Percentiles rank a stretch among this genome's conserved stretches.
Conservation (phyloP, 805 yeast genomes). For the Zygosaccharomyces siamensis region DNA sequence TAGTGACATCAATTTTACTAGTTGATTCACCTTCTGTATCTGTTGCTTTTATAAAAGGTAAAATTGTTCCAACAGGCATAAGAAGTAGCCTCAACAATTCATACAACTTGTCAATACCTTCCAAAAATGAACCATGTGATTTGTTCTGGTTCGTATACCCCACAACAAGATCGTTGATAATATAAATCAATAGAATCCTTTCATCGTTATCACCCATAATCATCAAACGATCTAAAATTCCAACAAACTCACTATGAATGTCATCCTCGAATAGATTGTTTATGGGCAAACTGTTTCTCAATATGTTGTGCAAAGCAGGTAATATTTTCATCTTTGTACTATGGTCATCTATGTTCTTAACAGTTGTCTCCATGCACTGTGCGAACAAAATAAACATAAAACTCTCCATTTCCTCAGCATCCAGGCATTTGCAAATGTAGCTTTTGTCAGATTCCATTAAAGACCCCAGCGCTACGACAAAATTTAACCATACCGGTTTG, state of each 20-base stretch:
- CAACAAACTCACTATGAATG: slow-evolving; percentile 70
- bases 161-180: slow-evolving; percentile 52
- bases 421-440: slow-evolving; percentile 44
- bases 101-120: slow-evolving; percentile 72
- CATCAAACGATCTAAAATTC: slow-evolving; percentile 66
- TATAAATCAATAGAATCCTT: slow-evolving; percentile 46
- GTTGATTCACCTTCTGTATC: slow-evolving; percentile 16
- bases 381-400: slow-evolving; percentile 79
- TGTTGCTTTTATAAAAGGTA: slow-evolving; percentile 56
- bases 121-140: slow-evolving; percentile 41
- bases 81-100: slow-evolving; percentile 70
- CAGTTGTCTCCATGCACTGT: slow-evolving; percentile 72
- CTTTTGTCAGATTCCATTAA: slow-evolving; percentile 49
- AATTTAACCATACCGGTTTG: slow-evolving; percentile 63
- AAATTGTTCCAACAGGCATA: slow-evolving; percentile 52
- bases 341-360: slow-evolving; percentile 36
- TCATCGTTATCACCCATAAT: slow-evolving; percentile 51
- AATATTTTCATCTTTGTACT: slow-evolving; percentile 36
- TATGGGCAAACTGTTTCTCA: slow-evolving; percentile 53
- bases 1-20: slow-evolving; percentile 7
- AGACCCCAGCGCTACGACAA: slow-evolving; percentile 69
- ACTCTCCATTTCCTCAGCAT: slow-evolving; percentile 49
- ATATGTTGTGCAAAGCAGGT: slow-evolving; percentile 50
- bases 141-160: slow-evolving; percentile 32
- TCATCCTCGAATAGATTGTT: slow-evolving; percentile 58